Conservation (phyloP, 805 yeast species). For the Dipodascus geniculatus region DNA sequence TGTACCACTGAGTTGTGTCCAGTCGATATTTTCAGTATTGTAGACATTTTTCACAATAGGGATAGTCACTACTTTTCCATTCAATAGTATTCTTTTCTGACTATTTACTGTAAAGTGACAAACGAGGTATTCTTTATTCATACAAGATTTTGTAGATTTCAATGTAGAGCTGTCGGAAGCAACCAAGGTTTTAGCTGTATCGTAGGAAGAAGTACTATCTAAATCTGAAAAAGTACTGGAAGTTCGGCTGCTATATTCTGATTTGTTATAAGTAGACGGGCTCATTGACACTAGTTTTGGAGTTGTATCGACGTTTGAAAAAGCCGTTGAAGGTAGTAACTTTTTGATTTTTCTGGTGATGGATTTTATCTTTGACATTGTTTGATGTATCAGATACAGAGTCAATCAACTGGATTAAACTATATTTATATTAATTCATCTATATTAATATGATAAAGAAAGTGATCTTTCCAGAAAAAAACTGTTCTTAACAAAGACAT, state of each 20-base stretch:
- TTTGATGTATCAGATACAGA: no score
- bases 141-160: not conserved
- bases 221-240: no score
- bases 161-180: not conserved
- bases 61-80: not conserved
- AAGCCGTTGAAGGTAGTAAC: not conserved
- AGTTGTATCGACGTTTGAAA: not conserved
- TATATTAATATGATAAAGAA: no score
- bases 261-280: not conserved
- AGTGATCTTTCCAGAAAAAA: no score
- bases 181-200: not conserved
- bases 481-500: no score
- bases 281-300: not conserved
- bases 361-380: no score
- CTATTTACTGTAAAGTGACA: not conserved
- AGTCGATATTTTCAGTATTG: not conserved
- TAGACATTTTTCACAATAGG: not conserved
- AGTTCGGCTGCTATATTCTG: no score
- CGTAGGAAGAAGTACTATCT: not conserved
- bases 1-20: not conserved
- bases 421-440: no score
- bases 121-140: not conserved
- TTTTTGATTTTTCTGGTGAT: not conserved
- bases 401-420: no score
- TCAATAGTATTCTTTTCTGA: not conserved